Conservation (phyloP, 2,329 filamentous ascomycete genomes). For the Huntiella decipiens region DNA sequence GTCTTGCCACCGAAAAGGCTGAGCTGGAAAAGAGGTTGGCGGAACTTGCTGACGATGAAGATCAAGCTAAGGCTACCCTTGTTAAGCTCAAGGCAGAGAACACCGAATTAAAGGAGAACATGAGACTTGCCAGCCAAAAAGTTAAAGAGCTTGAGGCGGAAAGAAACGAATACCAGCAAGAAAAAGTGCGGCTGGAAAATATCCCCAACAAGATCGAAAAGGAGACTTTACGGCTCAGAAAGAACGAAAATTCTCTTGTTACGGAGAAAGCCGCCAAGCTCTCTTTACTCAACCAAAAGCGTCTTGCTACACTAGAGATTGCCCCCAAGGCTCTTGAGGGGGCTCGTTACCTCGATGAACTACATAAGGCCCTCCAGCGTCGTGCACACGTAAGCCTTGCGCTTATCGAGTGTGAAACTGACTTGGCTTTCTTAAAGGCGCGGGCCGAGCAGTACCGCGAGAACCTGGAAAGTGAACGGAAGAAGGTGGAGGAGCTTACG, state of each 20-base stretch:
- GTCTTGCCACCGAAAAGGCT: constrained; percentile 42
- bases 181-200: constrained; percentile 42
- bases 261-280: no score
- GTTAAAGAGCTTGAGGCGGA: constrained; percentile 29
- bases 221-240: constrained; percentile 14
- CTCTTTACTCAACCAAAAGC: constrained; percentile 20
- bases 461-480: constrained; percentile 28
- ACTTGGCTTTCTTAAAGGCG: constrained; percentile 47
- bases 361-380: constrained; percentile 1
- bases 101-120: background rate
- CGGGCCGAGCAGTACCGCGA: constrained; percentile 42
- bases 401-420: constrained; percentile 64
- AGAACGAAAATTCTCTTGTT: background rate
- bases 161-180: constrained; percentile 49
- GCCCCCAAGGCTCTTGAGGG: constrained; percentile 3
- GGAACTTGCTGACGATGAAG: constrained; percentile 22
- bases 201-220: constrained; percentile 54
- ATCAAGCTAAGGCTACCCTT: constrained; percentile 20
- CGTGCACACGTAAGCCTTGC: no score
- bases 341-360: constrained; percentile 2
- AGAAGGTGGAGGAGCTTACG: constrained; percentile 22
- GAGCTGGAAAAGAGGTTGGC: constrained; percentile 36
- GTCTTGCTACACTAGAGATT: constrained; percentile 35
- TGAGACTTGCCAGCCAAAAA: no score
- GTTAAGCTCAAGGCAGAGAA: background rate